Evolutionary conservation across 2,329 filamentous ascomycete species (phyloP).

Genomic region (Leptographium galeiforme): DNA sequence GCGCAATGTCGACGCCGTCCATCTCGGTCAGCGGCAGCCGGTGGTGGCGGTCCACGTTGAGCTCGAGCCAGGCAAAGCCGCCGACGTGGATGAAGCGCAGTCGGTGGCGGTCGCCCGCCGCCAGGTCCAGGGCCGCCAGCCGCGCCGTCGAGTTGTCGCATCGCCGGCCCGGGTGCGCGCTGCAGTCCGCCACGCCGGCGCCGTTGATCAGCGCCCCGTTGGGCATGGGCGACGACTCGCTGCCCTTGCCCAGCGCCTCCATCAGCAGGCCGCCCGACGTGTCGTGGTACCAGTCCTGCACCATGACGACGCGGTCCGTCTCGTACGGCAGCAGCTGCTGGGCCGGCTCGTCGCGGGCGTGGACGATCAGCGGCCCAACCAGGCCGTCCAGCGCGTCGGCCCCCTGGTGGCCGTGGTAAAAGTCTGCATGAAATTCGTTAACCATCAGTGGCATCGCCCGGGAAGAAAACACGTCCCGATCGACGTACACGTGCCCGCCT

Average conservation of each 20-base stretch:
- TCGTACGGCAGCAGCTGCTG: constrained; percentile 40
- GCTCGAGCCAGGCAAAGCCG: constrained; percentile 58
- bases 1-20: constrained; percentile 54
- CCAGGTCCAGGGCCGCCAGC: constrained; percentile 29
- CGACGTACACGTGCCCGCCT: constrained; percentile 25
- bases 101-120: constrained; percentile 45
- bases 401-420: constrained; percentile 60
- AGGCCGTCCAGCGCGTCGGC: constrained; percentile 57
- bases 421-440: constrained; percentile 43
- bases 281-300: constrained; percentile 59
- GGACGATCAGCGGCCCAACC: constrained; percentile 47
- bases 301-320: constrained; percentile 48
- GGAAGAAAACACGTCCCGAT: no score
- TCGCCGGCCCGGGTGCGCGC: constrained; percentile 20
- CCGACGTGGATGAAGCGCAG: constrained; percentile 58
- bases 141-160: constrained; percentile 29
- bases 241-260: constrained; percentile 40
- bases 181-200: constrained; percentile 26
- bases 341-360: constrained; percentile 40
- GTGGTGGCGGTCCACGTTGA: constrained; percentile 54
- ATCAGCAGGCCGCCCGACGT: constrained; percentile 34
- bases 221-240: constrained; percentile 48
- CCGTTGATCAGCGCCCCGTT: constrained; percentile 61
- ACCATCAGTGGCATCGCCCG: no score
- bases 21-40: constrained; percentile 46